Evolutionary conservation across 164 flowering plant genomes (phyloP), one percentile per base, ranked within the genome.

Genomic region (Kingdonia uniflora): DNA sequence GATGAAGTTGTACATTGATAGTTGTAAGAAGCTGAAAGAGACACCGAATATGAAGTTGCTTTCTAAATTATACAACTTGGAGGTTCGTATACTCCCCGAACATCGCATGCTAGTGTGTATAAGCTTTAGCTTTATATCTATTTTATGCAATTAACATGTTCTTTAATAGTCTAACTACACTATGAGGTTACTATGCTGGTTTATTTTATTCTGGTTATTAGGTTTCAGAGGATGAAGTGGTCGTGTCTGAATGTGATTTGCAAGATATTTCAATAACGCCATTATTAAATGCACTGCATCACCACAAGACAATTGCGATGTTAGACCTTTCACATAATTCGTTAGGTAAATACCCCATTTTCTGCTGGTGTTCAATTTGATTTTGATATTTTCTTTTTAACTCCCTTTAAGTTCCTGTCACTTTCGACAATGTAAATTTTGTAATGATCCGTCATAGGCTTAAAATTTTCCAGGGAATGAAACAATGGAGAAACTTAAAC

Each of bases 191-290:
- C 29, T 16, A 15, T 38, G 44, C n/a, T 15, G 12, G 42, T 41
- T 22, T 25, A 3, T 44, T 5, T 38, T 61, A 42, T 48, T 64
- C 21, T 51, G 2, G 38, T 55, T 59, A 26, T 42, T 70, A 92
- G 99, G 84, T 82, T 53, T 80, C 94, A 19, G 99, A 88, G 54
- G 99, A 92, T 70, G 97, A 88, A 71, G 71, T 92, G 35, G 57
- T 71, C 51, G 82, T 76, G 33, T 75, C 97, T 64, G 83, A 81
- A 29, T 88, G 95, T 71, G 90, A 78, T 45, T 57, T 92, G 71
- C 89, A 83, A 77, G 97, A 92, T 73, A 63, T 86, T 44, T 86
- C 97, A 43, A 59, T 80, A 42, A 56, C 72, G 35, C 99, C 97
- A 24, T 65, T 92, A 59, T 24, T 88, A 56, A 67, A 73, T 65